Base-by-base conservation (phyloP, 1,284 basidiomycete species). In the Athelia sp. region DNA sequence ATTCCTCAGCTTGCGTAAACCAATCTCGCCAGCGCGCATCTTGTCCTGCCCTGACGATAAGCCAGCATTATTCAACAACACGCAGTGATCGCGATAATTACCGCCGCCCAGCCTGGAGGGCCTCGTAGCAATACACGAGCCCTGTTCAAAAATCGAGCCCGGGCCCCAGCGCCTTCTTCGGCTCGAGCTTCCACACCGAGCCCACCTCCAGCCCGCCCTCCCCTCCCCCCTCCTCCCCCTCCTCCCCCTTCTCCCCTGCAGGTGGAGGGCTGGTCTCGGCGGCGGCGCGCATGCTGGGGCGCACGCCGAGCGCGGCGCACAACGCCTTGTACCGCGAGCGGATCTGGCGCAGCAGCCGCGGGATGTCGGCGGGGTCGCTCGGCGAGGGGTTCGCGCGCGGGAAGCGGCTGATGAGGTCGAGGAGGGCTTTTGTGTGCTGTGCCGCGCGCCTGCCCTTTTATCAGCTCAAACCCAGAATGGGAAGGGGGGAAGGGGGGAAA, bases 281-380 rank as follows among this genome's bases (percentile, higher is more conserved):
- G 8, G 64, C 62, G 17, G 74, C 71, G 8, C 76, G 71, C 23
- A 87, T 52, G 29, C 77, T 78, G 1, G 91, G 85, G 31, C 82
- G 73, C 8, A 92, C 75, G 31, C 90, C 89, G n/a, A 98, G 72
- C 0, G 81, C 80, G 0, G 93, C 83, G 59, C 94, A 98, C 18
- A 93, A 79, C 0, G 85, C 78, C 58, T 88, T 88, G 69, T 98
- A 97, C 57, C 90, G 79, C 2, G 93, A 91, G 26, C 93, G 82
- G 54, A 97, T 95, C 56, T 89, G 84, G 36, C 84, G 81, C 52
- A 96, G 80, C 21, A 94, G 79, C 49, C 80, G 81, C 10, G 82
- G 69, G 43, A 93, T 79, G 62, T 93, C 90, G 23, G 72, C 63
- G 3, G 65, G 58, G 34, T 67, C 67, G 17, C 61, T 43, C 21